These are phyloP conservation scores for Avicennia marina DNA, from an alignment of 257 asterid genomes.

Conservation along the genomic window DNA sequence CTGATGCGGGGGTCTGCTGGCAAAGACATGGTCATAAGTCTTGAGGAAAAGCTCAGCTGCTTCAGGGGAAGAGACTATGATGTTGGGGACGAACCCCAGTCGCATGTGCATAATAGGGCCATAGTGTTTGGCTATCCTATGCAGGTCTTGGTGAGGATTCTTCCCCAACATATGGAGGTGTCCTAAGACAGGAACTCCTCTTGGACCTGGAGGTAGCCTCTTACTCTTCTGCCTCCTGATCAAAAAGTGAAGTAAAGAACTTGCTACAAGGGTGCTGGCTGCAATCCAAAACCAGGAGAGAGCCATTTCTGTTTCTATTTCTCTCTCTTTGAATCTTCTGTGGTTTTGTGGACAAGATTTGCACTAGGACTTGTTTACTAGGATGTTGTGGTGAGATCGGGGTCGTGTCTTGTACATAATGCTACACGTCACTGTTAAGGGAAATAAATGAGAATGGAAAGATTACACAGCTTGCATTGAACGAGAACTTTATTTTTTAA, in stretches of 20 bases:
- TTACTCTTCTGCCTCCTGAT: background rate
- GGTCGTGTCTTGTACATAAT: too few relatives aligned
- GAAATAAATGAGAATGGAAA: background rate
- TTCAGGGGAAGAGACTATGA: slow-evolving; percentile 28
- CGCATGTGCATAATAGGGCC: slow-evolving; percentile 9
- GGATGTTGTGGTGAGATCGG: background rate
- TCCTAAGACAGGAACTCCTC: background rate
- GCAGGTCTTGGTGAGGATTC: background rate
- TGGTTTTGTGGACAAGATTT: background rate
- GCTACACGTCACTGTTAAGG: slow-evolving; percentile 1
- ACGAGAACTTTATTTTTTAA: too few relatives aligned
- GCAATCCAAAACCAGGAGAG: slow-evolving; percentile 18
- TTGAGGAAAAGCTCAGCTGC: slow-evolving; percentile 33
- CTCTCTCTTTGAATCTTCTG: background rate
- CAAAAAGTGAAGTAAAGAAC: background rate
- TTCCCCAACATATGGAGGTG: background rate
- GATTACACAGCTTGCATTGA: too few relatives aligned
- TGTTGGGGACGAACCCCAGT: slow-evolving; percentile 19
- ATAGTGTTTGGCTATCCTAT: background rate
- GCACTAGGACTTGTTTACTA: background rate
- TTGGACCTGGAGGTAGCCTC: background rate
- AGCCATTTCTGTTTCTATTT: slow-evolving; percentile 1
- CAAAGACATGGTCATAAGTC: slow-evolving; percentile 22
- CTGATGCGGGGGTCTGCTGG: slow-evolving; percentile 13
- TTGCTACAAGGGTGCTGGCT: background rate